These are phyloP conservation scores for Zygoascus meyerae DNA, from an alignment of 1,139 yeast species.

Conservation along the genomic window DNA sequence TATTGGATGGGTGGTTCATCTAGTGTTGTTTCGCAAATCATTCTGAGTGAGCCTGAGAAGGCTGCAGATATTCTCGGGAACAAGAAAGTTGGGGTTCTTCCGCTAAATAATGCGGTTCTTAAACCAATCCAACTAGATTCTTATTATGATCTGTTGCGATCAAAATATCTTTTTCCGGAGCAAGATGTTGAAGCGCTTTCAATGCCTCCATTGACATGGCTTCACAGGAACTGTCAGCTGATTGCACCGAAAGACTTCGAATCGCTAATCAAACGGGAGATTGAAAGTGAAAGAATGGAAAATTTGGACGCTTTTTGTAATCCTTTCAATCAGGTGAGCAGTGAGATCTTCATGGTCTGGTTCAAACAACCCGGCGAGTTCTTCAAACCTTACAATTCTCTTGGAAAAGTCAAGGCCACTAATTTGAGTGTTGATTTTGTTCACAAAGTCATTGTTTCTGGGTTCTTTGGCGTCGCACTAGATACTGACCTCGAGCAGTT, in stretches of 20 bases:
- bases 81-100: too few species aligned
- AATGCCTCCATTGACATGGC: conserved; percentile 5
- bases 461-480: conserved; percentile 15
- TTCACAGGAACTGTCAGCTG: neutral
- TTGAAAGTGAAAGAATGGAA: neutral
- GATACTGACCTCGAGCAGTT: too few species aligned
- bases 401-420: conserved; percentile 3
- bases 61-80: too few species aligned
- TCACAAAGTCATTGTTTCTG: conserved; percentile 15
- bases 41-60: neutral
- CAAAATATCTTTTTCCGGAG: conserved; percentile 1
- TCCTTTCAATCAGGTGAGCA: conserved; percentile 5
- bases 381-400: neutral
- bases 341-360: conserved; percentile 2
- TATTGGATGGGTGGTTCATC: conserved; percentile 3
- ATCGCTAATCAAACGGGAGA: neutral
- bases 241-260: neutral
- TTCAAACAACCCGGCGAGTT: conserved; percentile 1
- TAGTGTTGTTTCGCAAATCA: neutral
- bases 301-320: conserved; percentile 1
- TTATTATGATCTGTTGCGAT: neutral
- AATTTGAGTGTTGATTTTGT: conserved; percentile 16
- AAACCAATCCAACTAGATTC: too few species aligned
- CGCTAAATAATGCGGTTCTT: too few species aligned
- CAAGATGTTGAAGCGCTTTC: neutral